Conservation (phyloP, 495 filamentous ascomycete species). For the Stereocaulon alpinum region DNA sequence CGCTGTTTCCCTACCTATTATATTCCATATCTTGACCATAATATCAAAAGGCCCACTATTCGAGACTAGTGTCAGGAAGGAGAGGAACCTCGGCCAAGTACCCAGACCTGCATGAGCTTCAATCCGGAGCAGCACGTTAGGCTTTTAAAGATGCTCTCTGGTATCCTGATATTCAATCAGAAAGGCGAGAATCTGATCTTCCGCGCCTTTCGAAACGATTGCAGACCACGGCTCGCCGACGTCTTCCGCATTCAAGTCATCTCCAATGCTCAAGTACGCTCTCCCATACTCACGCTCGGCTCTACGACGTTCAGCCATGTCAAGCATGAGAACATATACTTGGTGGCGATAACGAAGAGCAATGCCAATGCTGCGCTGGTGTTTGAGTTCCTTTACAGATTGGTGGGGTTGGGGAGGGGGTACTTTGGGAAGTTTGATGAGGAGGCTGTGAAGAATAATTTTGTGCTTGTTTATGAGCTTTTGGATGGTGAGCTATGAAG, state of each 20-base stretch:
- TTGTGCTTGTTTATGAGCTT: constrained; percentile 96
- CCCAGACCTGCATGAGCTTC: background rate
- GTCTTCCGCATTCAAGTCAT: constrained; percentile 99
- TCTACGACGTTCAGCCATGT: constrained; percentile 99
- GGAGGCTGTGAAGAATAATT: constrained; percentile 99
- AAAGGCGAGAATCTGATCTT: constrained; percentile 99
- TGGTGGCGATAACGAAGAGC: constrained; percentile 96
- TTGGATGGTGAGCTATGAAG: constrained; percentile 61
- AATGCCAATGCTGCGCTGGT: constrained; percentile 98
- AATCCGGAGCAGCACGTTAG: background rate
- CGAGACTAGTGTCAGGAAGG: background rate
- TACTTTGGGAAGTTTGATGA: constrained; percentile 99
- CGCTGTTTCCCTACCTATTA: too few species aligned
- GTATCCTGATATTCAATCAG: constrained; percentile 96
- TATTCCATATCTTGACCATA: too few species aligned
- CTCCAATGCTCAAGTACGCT: constrained; percentile 94
- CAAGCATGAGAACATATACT: constrained; percentile 98
- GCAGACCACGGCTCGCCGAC: constrained; percentile 89
- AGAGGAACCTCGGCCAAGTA: background rate
- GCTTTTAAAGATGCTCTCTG: constrained; percentile 63
- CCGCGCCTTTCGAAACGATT: constrained; percentile 95
- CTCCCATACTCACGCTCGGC: constrained; percentile 92
- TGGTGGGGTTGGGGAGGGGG: constrained; percentile 80
- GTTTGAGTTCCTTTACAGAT: constrained; percentile 93
- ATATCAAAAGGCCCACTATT: too few species aligned